A percentile compares a stretch with the other conserved stretches of the same genome.
Evolutionary conservation across 2,329 filamentous ascomycete species (phyloP).

Genomic region (Venturia pyrina): DNA sequence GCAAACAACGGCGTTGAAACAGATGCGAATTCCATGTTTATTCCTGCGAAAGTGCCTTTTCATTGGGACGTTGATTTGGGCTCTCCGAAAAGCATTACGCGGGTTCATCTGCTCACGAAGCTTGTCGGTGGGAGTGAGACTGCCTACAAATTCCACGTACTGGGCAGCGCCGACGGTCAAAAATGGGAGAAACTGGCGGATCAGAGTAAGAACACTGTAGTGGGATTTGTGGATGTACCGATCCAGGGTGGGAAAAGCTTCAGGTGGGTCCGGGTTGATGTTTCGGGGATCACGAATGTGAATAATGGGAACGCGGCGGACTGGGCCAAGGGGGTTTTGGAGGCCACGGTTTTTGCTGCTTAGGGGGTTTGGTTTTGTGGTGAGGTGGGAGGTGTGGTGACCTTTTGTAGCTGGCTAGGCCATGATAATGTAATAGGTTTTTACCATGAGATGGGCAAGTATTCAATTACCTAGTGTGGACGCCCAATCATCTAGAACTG

Average conservation of each 20-base stretch:
- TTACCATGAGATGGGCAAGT: too few relatives aligned
- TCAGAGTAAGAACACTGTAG: not conserved
- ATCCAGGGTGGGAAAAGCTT: not conserved
- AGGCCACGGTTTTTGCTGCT: not conserved
- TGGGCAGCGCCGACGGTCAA: not conserved
- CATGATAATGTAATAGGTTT: too few relatives aligned
- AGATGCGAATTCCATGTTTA: not conserved
- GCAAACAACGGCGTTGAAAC: not conserved
- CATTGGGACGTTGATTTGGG: not conserved
- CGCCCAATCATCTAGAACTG: too few relatives aligned
- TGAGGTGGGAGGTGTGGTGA: too few relatives aligned
- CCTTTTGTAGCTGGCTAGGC: too few relatives aligned
- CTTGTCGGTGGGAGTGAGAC: constrained; percentile 5
- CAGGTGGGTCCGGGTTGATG: constrained; percentile 2
- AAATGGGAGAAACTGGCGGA: not conserved
- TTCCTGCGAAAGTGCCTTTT: not conserved
- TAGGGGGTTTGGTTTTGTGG: not conserved
- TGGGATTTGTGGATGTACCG: not conserved
- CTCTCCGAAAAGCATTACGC: constrained; percentile 5
- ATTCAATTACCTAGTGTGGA: too few relatives aligned
- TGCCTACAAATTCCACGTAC: constrained; percentile 4
- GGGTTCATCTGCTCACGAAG: constrained; percentile 12
- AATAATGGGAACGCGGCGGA: constrained; percentile 9
- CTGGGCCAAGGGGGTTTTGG: constrained; percentile 4
- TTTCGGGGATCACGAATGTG: constrained; percentile 8